Evolutionary conservation across 176 grass and related monocot genomes (phyloP), one percentile per base, ranked within the genome.

Genomic region (Oryza meyeriana): DNA sequence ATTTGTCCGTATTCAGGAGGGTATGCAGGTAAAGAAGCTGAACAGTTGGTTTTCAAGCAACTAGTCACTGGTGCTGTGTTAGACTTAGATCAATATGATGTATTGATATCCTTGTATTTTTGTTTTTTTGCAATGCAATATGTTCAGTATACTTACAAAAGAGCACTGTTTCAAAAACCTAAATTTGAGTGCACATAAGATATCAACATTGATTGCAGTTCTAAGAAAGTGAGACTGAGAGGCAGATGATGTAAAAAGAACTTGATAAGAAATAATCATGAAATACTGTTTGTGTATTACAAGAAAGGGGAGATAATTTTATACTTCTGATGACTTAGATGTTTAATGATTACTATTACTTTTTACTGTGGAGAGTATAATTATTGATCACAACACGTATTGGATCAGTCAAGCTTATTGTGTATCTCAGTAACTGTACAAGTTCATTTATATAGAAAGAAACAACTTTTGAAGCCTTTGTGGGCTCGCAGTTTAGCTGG

Each of bases 1-100:
- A 82, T 97, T 97, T 91, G 83, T 94, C 26, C 83, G 80, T 26
- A 85, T 97, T 76, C 86, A 26, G 75, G 91, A 89, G 79, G 94
- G 94, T 24, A 92, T 97, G 94, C 94, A 94, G 92, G 94, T 92
- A 81, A 36, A 13, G 25, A 80, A 87, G 62, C 41, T 64, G 66
- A 90, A 64, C 25, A 73, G 33, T 68, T 75, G 8, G 14, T 69
- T 71, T 79, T 71, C 55, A 59, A 59, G 1, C 10, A 35, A 47
- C 45, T 69, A 50, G 63, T 63, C 12, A 74, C n/a, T 35, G n/a
- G 11, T 64, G 17, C 39, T 40, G 2, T 64, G 52, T 17, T 25
- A 25, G 10, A 41, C 32, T 14, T n/a, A 25, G 16, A 61, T 36
- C 34, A 69, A 59, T 52, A 55, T 66, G 55, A 44, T 74, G 7